These are phyloP conservation scores for Talinum fruticosum DNA, from an alignment of 148 eudicot species.

Conservation along the genomic window DNA sequence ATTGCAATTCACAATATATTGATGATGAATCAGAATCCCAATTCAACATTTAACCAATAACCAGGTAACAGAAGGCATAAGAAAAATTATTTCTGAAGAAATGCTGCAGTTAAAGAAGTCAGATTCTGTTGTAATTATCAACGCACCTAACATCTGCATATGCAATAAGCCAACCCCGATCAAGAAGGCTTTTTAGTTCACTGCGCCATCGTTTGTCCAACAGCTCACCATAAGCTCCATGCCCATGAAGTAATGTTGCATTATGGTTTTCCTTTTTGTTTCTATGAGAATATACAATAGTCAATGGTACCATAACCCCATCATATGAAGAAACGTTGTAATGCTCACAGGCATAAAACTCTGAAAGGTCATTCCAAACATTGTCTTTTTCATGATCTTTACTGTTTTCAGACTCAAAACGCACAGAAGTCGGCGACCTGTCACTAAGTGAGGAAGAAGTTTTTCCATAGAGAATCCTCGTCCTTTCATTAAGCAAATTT, in stretches of 20 bases:
- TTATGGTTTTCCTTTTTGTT: constrained; percentile 50
- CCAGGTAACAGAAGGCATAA: not conserved
- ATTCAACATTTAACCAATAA: not conserved
- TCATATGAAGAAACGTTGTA: constrained; percentile 66
- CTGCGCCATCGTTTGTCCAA: constrained; percentile 94
- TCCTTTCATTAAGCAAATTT: constrained; percentile 80
- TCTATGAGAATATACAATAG: constrained; percentile 61
- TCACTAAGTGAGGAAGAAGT: constrained; percentile 39
- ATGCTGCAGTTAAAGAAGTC: not conserved
- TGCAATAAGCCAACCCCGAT: constrained; percentile 97
- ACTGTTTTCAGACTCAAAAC: constrained; percentile 29
- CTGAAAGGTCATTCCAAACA: constrained; percentile 84
- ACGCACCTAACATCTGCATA: constrained; percentile 92
- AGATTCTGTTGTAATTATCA: not conserved
- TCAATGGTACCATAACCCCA: constrained; percentile 69
- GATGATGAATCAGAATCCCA: not conserved
- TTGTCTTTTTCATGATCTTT: constrained; percentile 31
- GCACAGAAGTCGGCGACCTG: constrained; percentile 25
- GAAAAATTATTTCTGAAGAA: not conserved
- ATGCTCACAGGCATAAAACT: constrained; percentile 82
- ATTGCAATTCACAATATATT: not conserved
- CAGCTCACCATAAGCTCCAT: constrained; percentile 91
- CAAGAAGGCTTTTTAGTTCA: constrained; percentile 92
- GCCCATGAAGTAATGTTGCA: constrained; percentile 87
- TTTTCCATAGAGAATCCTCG: constrained; percentile 71